Evolutionary conservation across 768 basidiomycete species (phyloP).

Genomic region (Filobasidium floriforme): DNA sequence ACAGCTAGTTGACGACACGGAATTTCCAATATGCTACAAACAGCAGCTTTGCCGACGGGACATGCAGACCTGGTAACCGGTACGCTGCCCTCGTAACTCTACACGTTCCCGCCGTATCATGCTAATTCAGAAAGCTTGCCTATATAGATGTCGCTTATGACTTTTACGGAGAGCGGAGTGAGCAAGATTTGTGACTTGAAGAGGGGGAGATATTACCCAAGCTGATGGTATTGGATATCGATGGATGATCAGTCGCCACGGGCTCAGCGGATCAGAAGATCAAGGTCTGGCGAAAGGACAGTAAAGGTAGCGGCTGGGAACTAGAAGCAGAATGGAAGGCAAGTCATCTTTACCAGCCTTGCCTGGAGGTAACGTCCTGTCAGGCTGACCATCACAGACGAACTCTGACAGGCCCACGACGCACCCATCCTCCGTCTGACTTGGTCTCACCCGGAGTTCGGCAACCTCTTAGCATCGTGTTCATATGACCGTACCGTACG

Average conservation of each 20-base stretch:
- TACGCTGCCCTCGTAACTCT: not conserved
- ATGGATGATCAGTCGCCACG: slow-evolving; percentile 34
- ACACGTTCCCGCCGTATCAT: not conserved
- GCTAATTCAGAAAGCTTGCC: not conserved
- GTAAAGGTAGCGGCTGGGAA: slow-evolving; percentile 56
- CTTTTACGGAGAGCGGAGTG: slow-evolving; percentile 61
- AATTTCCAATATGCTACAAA: slow-evolving; percentile 10
- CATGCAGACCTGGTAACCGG: slow-evolving; percentile 19
- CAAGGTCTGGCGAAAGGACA: slow-evolving; percentile 77
- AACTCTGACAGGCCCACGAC: slow-evolving; percentile 97
- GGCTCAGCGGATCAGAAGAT: slow-evolving; percentile 50
- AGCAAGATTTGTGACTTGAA: slow-evolving; percentile 11
- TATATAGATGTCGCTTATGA: slow-evolving; percentile 68
- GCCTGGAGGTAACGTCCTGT: too few species aligned
- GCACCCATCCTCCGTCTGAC: slow-evolving; percentile 73
- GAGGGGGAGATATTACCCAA: too few species aligned
- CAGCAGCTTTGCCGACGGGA: slow-evolving; percentile 12
- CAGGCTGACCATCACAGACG: too few species aligned
- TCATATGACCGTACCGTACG: slow-evolving; percentile 88
- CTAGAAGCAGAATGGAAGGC: slow-evolving; percentile 90
- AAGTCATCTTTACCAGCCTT: slow-evolving; percentile 29
- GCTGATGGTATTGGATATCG: too few species aligned
- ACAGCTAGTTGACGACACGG: too few species aligned
- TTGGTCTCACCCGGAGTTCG: slow-evolving; percentile 92
- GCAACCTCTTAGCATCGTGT: slow-evolving; percentile 72